These are phyloP conservation scores for Cicer bijugum DNA, from an alignment of 306 rosid genomes.

Conservation along the genomic window DNA sequence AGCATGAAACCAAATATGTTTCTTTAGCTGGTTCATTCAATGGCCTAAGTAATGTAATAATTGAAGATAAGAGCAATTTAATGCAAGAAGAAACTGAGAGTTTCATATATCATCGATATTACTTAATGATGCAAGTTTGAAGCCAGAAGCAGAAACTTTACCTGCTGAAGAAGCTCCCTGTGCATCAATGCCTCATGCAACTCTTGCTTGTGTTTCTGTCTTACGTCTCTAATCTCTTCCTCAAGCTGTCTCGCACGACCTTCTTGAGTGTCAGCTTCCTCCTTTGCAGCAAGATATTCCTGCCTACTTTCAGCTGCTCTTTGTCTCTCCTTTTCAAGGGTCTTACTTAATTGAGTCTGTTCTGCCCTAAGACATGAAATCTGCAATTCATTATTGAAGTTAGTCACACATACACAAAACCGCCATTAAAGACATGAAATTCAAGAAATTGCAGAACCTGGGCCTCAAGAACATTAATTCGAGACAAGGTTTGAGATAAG, in stretches of 20 bases:
- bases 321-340: conserved; percentile 97
- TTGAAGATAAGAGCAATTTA: conserved; percentile 23
- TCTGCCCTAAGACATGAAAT: conserved; percentile 97
- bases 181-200: conserved; percentile 83
- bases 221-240: conserved; percentile 74
- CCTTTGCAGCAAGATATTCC: conserved; percentile 94
- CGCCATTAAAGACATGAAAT: conserved; percentile 34
- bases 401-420: conserved; percentile 40
- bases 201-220: conserved; percentile 92
- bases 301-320: conserved; percentile 99
- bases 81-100: conserved; percentile 25
- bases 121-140: conserved; percentile 26
- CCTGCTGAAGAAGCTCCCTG: conserved; percentile 93
- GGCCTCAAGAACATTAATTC: conserved; percentile 98
- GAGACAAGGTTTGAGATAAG: conserved; percentile 91
- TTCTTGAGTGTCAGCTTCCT: conserved; percentile 97
- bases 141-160: conserved; percentile 47
- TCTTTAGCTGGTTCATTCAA: conserved; percentile 24
- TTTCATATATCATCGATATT: conserved; percentile 31
- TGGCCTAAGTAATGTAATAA: conserved; percentile 27
- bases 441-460: conserved; percentile 69
- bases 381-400: conserved; percentile 58
- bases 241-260: conserved; percentile 93
- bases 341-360: conserved; percentile 86
- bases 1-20: conserved; percentile 23